A percentile compares a stretch with the other conserved stretches of the same genome.
Conservation (phyloP, 2,329 filamentous ascomycete genomes). For the Monosporascus cannonballus region DNA sequence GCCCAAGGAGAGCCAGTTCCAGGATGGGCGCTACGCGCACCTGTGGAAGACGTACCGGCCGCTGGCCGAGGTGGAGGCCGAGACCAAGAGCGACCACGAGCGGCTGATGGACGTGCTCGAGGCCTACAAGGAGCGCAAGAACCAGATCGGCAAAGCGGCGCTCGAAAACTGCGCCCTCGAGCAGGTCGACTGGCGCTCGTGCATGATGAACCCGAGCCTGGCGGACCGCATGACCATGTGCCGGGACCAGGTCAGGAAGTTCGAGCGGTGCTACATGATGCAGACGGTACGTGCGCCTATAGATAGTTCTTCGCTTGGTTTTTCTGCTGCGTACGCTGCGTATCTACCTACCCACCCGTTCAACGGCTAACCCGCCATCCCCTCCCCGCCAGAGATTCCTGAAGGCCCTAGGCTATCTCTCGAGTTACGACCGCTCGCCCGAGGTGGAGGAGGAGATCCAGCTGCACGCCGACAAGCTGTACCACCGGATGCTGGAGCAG, state of each 20-base stretch:
- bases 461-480: constrained; percentile 90
- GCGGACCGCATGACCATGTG: constrained; percentile 73
- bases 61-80: constrained; percentile 61
- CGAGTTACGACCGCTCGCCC: constrained; percentile 55
- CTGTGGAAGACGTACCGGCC: constrained; percentile 90
- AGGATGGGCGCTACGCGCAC: constrained; percentile 65
- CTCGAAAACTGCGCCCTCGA: constrained; percentile 91
- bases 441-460: constrained; percentile 82
- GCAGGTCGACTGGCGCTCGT: constrained; percentile 75
- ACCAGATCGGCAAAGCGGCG: constrained; percentile 70
- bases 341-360: no score
- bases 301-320: not conserved
- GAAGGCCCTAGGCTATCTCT: constrained; percentile 82
- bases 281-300: constrained; percentile 57
- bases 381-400: constrained; percentile 62
- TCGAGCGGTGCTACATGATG: constrained; percentile 84
- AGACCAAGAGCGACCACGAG: constrained; percentile 69
- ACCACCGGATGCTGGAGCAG: constrained; percentile 78
- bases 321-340: no score
- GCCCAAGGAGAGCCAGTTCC: constrained; percentile 47
- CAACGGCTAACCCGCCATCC: not conserved
- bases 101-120: constrained; percentile 75
- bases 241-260: constrained; percentile 64
- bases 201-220: constrained; percentile 69
- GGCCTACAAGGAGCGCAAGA: constrained; percentile 75